Conservation (phyloP, 2,329 filamentous ascomycete genomes). For the Hirsutella thompsonii region DNA sequence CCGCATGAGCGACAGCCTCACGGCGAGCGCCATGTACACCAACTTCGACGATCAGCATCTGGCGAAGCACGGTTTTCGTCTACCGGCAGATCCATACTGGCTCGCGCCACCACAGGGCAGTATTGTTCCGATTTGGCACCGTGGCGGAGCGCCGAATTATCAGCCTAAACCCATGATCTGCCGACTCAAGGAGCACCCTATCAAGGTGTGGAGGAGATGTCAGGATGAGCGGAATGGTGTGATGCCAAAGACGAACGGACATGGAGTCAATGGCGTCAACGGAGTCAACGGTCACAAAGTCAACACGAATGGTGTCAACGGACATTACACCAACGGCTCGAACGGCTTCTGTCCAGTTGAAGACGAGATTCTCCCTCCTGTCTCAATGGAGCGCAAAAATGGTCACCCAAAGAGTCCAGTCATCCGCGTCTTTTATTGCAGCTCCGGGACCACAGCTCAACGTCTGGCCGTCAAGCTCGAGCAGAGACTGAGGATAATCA, state of each 20-base stretch:
- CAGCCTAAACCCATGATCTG: conserved; percentile 4
- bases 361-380: background rate
- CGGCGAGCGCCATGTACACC: conserved; percentile 2
- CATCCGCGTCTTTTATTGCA: conserved; percentile 3
- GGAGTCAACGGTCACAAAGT: background rate
- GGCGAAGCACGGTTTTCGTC: conserved; percentile 2
- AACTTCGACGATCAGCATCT: conserved; percentile 4
- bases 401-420: background rate
- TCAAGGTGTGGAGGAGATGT: conserved; percentile 1
- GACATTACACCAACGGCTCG: background rate
- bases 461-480: conserved; percentile 2
- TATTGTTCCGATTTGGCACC: conserved; percentile 2
- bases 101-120: conserved; percentile 2
- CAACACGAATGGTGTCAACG: background rate
- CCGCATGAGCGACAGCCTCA: conserved; percentile 3
- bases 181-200: conserved; percentile 1
- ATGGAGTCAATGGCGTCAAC: background rate
- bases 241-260: background rate
- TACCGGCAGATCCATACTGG: conserved; percentile 3
- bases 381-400: background rate
- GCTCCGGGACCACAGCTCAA: conserved; percentile 1
- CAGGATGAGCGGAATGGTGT: background rate
- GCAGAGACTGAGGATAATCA: conserved; percentile 1
- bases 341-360: background rate
- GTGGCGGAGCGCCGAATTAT: conserved; percentile 1